These are phyloP conservation scores for Cladophialophora chaetospira DNA, from an alignment of 2,329 filamentous ascomycete species.

Conservation along the genomic window DNA sequence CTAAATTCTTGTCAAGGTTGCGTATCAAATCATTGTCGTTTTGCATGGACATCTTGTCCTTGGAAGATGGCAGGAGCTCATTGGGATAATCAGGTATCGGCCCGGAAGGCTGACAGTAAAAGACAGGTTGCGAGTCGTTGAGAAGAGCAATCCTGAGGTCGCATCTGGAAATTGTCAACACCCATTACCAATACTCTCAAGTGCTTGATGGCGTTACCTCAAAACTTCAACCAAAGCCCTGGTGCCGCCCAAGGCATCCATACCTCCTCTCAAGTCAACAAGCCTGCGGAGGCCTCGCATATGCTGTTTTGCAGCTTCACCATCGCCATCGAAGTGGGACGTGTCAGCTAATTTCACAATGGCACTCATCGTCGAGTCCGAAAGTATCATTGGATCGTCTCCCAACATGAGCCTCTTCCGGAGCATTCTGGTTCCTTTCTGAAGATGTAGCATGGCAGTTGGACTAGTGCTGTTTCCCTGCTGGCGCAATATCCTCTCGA, in stretches of 20 bases:
- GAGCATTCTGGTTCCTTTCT: slow-evolving; percentile 37
- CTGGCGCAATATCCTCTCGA: slow-evolving; percentile 32
- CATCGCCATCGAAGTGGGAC: slow-evolving; percentile 37
- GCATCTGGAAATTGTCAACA: slow-evolving; percentile 12
- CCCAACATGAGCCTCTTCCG: slow-evolving; percentile 36
- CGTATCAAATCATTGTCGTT: slow-evolving; percentile 21
- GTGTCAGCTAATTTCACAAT: slow-evolving; percentile 39
- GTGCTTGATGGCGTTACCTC: slow-evolving; percentile 29
- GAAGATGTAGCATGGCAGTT: slow-evolving; percentile 33
- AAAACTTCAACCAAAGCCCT: slow-evolving; percentile 43
- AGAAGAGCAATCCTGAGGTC: slow-evolving; percentile 36
- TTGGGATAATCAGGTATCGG: slow-evolving; percentile 32
- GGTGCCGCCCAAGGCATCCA: slow-evolving; percentile 37
- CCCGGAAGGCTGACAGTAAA: slow-evolving; percentile 33
- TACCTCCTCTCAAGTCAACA: slow-evolving; percentile 42
- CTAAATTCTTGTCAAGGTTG: slow-evolving; percentile 27
- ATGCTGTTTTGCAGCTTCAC: slow-evolving; percentile 37
- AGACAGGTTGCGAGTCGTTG: slow-evolving; percentile 31
- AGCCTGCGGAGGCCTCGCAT: slow-evolving; percentile 44
- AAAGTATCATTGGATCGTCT: slow-evolving; percentile 33
- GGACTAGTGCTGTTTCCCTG: slow-evolving; percentile 1
- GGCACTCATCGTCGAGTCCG: slow-evolving; percentile 38
- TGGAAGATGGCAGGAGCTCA: neutral
- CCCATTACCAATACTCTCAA: neutral
- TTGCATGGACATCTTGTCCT: neutral